Evolutionary conservation across 129 eudicot species (phyloP), one percentile per base, ranked within the genome.

Genomic region (Mikania micrantha): DNA sequence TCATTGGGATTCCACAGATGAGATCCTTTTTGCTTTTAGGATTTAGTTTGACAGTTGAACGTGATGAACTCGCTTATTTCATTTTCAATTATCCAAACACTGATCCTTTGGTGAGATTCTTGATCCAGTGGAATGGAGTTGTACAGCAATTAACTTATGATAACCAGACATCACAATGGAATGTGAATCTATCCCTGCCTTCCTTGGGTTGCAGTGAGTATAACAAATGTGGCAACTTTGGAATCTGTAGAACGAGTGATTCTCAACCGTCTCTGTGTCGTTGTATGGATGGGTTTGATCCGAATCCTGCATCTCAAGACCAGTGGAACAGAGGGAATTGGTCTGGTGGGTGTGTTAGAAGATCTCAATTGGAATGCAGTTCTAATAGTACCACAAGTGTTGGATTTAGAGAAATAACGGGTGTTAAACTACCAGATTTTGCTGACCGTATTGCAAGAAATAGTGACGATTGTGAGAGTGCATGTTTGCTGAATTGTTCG

Each of bases 401-500:
- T 65, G 86, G 82, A 5, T 86, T 86, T 52, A 4, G 36, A 63
- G 19, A 39, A 73, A 57, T 52, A 9, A 44, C 50, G 4, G 40
- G 45, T 3, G 82, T 90, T 38, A 90, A 86, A 44, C 64, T 84
- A 72, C 91, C 97, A 0, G 91, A 86, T 67, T 78, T 77, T 71
- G 86, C 83, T 8, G 88, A 78, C 52, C 39, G 35, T 4, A 64
- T 60, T 35, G 57, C n/a, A 2, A 64, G 59, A 24, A 19, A 35
- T 6, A 3, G 17, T 4, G 41, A 4, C 0, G 85, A 59, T 2
- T 90, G 97, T 59, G 69, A 72, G 66, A 60, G 42, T 0, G 19
- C 35, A 77, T 90, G 97, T 71, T 44, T 69, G 68, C 60, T 10
- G 35, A 90, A 90, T 72, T 90, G 97, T 78, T 84, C 94, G 2